Evolutionary conservation across 2,329 filamentous ascomycete species (phyloP).

Genomic region (Neofusicoccum kwambonambiense): DNA sequence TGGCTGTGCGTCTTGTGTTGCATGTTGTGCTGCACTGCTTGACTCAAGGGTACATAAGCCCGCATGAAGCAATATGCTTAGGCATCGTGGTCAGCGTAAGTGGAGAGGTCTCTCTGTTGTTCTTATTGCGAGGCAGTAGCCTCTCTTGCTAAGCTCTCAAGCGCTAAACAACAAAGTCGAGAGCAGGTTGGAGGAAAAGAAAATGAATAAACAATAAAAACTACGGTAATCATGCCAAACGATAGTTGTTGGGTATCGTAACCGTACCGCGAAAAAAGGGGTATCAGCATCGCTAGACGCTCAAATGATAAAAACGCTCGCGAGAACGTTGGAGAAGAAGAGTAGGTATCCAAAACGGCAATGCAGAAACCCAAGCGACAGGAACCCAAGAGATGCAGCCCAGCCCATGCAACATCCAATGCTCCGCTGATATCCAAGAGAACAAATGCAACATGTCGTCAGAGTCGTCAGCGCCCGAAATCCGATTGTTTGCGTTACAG

Average conservation of each 20-base stretch:
- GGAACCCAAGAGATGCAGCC: neutral
- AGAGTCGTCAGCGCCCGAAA: neutral
- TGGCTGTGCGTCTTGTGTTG: too few species aligned
- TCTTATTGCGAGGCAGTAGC: too few species aligned
- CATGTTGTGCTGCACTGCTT: too few species aligned
- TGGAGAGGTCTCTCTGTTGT: too few species aligned
- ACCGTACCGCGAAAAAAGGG: neutral
- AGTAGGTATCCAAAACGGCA: neutral
- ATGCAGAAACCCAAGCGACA: neutral
- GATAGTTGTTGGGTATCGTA: neutral
- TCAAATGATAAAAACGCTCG: neutral
- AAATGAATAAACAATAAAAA: neutral
- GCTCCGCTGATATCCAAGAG: neutral
- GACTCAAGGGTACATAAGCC: too few species aligned
- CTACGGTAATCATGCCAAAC: neutral
- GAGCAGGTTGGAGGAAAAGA: neutral
- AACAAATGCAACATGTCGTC: neutral
- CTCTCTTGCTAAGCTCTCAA: too few species aligned
- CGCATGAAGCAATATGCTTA: too few species aligned
- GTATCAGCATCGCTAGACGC: conserved; percentile 10
- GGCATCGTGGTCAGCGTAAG: too few species aligned
- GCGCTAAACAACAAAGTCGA: too few species aligned
- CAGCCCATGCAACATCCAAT: neutral
- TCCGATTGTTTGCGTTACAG: neutral
- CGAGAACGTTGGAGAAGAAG: neutral